A percentile compares a stretch with the other conserved stretches of the same genome.
These are phyloP conservation scores for Chlorella sp. DNA, from an alignment of 139 green algal genomes.

Conservation along the genomic window DNA sequence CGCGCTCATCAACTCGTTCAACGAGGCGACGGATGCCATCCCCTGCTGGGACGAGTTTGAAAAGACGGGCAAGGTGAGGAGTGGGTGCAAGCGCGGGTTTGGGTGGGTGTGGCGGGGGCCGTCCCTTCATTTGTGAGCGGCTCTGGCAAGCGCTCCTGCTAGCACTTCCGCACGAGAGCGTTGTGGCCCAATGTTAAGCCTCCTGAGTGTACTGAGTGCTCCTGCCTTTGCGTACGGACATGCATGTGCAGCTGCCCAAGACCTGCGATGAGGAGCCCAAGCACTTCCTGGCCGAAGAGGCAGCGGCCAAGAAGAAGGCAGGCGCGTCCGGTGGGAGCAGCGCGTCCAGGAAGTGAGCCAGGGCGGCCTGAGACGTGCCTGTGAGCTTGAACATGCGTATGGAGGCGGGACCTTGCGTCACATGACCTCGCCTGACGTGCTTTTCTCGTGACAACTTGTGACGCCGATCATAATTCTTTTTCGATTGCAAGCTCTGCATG, in stretches of 20 bases:
- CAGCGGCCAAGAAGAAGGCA: not conserved
- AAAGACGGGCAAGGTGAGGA: constrained; percentile 33
- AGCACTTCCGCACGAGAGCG: not conserved
- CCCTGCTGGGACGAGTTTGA: constrained; percentile 75
- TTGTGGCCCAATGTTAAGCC: not conserved
- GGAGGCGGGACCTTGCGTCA: no score
- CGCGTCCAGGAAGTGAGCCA: no score
- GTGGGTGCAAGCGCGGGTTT: not conserved
- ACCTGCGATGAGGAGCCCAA: constrained; percentile 4
- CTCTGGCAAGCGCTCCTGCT: not conserved
- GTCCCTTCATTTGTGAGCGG: not conserved
- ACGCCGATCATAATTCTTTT: no score
- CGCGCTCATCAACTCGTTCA: constrained; percentile 49
- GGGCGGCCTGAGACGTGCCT: no score
- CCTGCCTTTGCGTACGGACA: not conserved
- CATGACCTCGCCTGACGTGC: no score
- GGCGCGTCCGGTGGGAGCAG: no score
- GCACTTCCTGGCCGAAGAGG: constrained; percentile 8
- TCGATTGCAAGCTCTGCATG: no score
- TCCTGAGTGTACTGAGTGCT: not conserved
- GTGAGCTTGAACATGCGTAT: no score
- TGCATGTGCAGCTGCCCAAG: not conserved
- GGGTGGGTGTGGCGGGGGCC: not conserved
- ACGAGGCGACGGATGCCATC: constrained; percentile 57
- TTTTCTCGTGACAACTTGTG: no score